phyloP scores from a whole-genome alignment of 2,329 filamentous ascomycete species.

The Thermomyces lanuginosus region DNA sequence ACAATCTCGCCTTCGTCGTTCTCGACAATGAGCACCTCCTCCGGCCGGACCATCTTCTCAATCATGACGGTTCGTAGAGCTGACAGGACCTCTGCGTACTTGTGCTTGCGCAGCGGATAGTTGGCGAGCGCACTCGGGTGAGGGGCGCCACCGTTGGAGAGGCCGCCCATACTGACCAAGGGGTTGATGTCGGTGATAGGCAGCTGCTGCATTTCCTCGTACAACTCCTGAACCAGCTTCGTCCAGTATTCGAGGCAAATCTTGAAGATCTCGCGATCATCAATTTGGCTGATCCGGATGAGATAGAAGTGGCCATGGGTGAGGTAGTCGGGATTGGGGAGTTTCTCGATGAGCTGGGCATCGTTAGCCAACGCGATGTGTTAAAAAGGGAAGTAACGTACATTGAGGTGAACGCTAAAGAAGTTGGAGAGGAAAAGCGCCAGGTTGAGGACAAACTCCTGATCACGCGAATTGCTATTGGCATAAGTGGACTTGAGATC shows the following conservation, averaged over 20 bases:
- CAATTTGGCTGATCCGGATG: constrained; percentile 94
- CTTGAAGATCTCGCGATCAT: constrained; percentile 98
- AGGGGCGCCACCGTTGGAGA: constrained; percentile 66
- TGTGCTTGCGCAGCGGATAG: constrained; percentile 92
- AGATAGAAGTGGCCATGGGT: constrained; percentile 96
- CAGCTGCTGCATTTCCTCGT: constrained; percentile 96
- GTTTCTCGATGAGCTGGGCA: constrained; percentile 69
- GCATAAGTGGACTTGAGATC: constrained; percentile 86
- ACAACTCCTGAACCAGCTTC: constrained; percentile 91
- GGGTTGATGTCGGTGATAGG: constrained; percentile 89
- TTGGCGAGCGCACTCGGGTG: constrained; percentile 73
- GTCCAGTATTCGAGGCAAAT: constrained; percentile 99
- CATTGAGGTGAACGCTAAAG: constrained; percentile 80
- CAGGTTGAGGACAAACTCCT: constrained; percentile 94
- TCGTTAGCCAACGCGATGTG: constrained; percentile 7
- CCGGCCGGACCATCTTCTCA: constrained; percentile 96
- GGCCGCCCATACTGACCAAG: constrained; percentile 59
- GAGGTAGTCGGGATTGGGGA: constrained; percentile 87
- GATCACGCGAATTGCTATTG: constrained; percentile 78
- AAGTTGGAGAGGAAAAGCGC: constrained; percentile 95
- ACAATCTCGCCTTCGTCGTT: constrained; percentile 99
- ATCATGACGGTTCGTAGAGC: constrained; percentile 97
- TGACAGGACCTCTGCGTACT: constrained; percentile 84
- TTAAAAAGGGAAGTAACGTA: constrained; percentile 24
- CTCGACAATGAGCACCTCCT: constrained; percentile 97